Conservation (phyloP, 1,139 yeast species). For the Fermentozyma sake region DNA sequence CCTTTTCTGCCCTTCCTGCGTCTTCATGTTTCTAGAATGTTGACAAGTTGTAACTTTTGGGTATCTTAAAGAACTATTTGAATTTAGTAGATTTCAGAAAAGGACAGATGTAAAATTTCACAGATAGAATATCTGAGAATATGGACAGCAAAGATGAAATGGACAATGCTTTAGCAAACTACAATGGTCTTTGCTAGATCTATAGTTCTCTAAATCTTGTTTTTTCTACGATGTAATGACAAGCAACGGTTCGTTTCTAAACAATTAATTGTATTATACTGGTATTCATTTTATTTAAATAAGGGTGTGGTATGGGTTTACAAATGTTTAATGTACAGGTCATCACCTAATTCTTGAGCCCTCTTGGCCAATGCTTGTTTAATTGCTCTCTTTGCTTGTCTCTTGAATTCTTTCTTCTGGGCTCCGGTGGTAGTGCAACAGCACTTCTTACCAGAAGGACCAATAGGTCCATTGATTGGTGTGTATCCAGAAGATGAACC, state of each 20-base stretch:
- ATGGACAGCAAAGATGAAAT: no score
- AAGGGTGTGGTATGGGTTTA: conserved; percentile 1
- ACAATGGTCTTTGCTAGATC: no score
- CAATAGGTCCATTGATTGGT: conserved; percentile 10
- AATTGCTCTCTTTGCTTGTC: conserved; percentile 14
- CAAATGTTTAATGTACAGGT: conserved; percentile 9
- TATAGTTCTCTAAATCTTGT: no score
- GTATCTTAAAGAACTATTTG: no score
- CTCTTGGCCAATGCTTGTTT: conserved; percentile 14
- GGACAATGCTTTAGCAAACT: no score
- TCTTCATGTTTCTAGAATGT: no score
- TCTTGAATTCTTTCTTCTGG: conserved; percentile 15
- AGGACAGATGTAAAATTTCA: no score
- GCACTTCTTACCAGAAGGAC: conserved; percentile 12
- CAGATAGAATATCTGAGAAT: no score
- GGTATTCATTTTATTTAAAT: conserved; percentile 1
- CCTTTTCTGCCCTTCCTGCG: no score
- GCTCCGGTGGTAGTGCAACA: conserved; percentile 18
- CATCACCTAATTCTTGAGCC: conserved; percentile 10
- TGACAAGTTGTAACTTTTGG: no score
- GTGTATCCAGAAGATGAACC: conserved; percentile 8
- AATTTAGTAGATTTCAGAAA: no score
- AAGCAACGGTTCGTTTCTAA: background rate
- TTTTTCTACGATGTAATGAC: no score
- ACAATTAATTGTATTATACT: conserved; percentile 3